A percentile compares a stretch with the other conserved stretches of the same genome.
Evolutionary conservation across 2,329 filamentous ascomycete genomes (phyloP).

Genomic region (Arthrinium puccinioides): DNA sequence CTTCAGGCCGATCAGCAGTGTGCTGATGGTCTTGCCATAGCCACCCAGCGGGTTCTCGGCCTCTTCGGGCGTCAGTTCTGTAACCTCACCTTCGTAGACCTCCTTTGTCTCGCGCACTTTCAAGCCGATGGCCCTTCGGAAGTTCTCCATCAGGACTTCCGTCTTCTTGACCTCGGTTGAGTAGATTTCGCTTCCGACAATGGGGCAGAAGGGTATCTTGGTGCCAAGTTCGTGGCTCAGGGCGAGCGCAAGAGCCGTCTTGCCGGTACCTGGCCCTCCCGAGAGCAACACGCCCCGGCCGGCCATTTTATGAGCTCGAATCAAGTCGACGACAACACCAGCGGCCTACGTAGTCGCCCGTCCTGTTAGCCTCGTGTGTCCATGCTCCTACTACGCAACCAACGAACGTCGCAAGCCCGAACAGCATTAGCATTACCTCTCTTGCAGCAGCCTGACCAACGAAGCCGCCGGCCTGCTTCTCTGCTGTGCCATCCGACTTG

Average conservation of each 20-base stretch:
- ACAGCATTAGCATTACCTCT: slow-evolving; percentile 56
- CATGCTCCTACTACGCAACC: too few relatives aligned
- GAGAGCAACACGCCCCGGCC: slow-evolving; percentile 89
- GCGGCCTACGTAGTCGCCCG: slow-evolving; percentile 81
- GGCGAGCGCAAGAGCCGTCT: slow-evolving; percentile 90
- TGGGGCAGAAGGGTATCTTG: slow-evolving; percentile 97
- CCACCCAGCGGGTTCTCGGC: slow-evolving; percentile 94
- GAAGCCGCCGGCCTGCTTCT: slow-evolving; percentile 74
- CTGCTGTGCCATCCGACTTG: slow-evolving; percentile 77
- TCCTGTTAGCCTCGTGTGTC: background rate
- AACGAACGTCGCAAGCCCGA: too few relatives aligned
- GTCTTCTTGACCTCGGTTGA: slow-evolving; percentile 99
- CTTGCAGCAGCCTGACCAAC: slow-evolving; percentile 81
- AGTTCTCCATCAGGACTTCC: slow-evolving; percentile 98
- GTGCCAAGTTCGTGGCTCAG: slow-evolving; percentile 96
- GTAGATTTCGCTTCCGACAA: slow-evolving; percentile 97
- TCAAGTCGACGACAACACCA: slow-evolving; percentile 91
- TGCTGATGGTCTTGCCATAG: slow-evolving; percentile 96
- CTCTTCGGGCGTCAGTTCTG: slow-evolving; percentile 94
- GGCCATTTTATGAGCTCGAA: slow-evolving; percentile 95
- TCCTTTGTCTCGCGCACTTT: slow-evolving; percentile 98
- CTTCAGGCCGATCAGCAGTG: slow-evolving; percentile 88
- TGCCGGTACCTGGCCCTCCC: slow-evolving; percentile 91
- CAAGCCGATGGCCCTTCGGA: slow-evolving; percentile 89
- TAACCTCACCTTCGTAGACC: slow-evolving; percentile 98